phyloP scores from a whole-genome alignment of 2,329 filamentous ascomycete genomes.

The Westerdykella aurantiaca region DNA sequence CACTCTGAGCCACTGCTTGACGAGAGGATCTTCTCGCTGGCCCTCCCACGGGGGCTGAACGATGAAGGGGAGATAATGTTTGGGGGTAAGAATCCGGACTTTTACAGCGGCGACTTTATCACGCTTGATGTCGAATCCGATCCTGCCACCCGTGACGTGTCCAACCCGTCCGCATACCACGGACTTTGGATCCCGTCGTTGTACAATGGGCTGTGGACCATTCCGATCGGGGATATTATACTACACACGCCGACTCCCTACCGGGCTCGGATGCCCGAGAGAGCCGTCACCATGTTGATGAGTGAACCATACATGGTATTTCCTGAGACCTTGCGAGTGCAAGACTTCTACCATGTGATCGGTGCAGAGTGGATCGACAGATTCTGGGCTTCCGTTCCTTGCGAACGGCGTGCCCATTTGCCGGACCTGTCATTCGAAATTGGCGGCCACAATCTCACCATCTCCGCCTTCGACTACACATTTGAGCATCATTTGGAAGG shows the following conservation, averaged over 20 bases:
- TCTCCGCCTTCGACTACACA: conserved; percentile 4
- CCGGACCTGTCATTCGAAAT: conserved; percentile 5
- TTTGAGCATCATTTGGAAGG: conserved; percentile 1
- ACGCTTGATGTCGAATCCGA: not conserved
- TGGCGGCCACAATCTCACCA: conserved; percentile 2
- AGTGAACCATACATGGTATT: too few species aligned
- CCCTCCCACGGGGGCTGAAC: not conserved
- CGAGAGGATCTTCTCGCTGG: not conserved
- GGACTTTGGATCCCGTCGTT: not conserved
- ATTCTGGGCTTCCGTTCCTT: not conserved
- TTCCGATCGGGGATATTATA: not conserved
- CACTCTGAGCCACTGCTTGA: not conserved
- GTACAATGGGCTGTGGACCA: not conserved
- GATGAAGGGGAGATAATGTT: conserved; percentile 2
- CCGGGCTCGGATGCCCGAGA: not conserved
- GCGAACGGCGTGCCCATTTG: not conserved
- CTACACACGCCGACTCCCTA: not conserved
- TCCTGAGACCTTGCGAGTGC: too few species aligned
- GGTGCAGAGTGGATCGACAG: conserved; percentile 1
- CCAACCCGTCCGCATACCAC: not conserved
- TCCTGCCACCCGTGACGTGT: not conserved
- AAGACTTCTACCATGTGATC: not conserved
- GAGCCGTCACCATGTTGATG: too few species aligned
- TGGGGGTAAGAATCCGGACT: not conserved
- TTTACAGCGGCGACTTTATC: conserved; percentile 1